These are phyloP conservation scores for Allium cepa DNA, from an alignment of 106 monocot genomes.

Conservation along the genomic window DNA sequence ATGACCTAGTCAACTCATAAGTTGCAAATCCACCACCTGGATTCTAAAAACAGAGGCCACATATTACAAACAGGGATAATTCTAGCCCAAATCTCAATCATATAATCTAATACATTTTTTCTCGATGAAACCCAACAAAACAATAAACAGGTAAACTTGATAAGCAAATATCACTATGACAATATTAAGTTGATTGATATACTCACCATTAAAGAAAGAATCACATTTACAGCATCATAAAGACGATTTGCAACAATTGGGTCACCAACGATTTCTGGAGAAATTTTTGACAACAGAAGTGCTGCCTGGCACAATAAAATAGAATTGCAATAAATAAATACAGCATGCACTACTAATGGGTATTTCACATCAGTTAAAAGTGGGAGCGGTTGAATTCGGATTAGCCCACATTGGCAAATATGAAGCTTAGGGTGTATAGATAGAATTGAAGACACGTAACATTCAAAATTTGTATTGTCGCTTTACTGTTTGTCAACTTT, in stretches of 20 bases:
- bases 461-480: too few species aligned
- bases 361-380: not conserved
- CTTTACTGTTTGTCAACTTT: too few species aligned
- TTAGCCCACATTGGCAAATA: not conserved
- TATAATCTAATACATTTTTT: too few species aligned
- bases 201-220: constrained; percentile 75
- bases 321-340: not conserved
- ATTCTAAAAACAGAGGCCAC: constrained; percentile 32
- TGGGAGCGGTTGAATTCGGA: too few species aligned
- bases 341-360: not conserved
- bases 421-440: not conserved
- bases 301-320: constrained; percentile 39
- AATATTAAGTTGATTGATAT: not conserved
- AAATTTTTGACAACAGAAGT: constrained; percentile 56
- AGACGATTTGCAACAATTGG: constrained; percentile 40
- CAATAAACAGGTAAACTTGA: not conserved
- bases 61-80: too few species aligned
- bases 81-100: too few species aligned
- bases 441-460: too few species aligned
- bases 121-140: not conserved
- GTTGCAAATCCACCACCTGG: constrained; percentile 83
- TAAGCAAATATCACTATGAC: not conserved
- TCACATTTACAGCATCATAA: constrained; percentile 88
- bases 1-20: constrained; percentile 90
- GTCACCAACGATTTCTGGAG: constrained; percentile 65